Conservation (phyloP, 108 stramenopile genomes). For the Pseudonitzschia multiseries region DNA sequence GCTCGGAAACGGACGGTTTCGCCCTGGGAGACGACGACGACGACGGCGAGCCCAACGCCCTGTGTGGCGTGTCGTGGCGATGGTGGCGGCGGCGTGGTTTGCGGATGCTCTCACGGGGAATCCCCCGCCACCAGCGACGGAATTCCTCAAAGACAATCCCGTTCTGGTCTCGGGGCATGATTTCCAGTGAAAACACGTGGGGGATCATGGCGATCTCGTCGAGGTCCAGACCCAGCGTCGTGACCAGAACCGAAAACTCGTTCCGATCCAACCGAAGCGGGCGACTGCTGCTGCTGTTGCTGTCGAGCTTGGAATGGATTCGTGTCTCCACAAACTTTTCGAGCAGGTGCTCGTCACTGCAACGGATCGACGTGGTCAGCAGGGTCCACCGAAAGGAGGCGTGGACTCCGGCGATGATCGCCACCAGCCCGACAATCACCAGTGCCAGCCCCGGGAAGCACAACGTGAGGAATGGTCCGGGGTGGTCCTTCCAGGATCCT, state of each 20-base stretch:
- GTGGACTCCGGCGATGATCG: slow-evolving; percentile 35
- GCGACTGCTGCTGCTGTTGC: slow-evolving; percentile 8
- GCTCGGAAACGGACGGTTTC: no score
- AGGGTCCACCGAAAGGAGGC: slow-evolving; percentile 30
- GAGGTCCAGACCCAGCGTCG: slow-evolving; percentile 48
- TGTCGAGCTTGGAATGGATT: background rate
- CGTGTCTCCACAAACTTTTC: slow-evolving; percentile 22
- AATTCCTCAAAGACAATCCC: background rate
- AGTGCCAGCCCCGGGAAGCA: slow-evolving; percentile 26
- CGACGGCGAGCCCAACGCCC: no score
- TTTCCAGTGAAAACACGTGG: background rate
- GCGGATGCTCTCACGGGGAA: background rate
- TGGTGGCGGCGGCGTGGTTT: background rate
- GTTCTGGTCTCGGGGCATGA: background rate
- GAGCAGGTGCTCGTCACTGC: slow-evolving; percentile 42
- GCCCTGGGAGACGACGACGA: no score
- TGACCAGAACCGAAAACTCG: slow-evolving; percentile 47
- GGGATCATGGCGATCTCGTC: slow-evolving; percentile 29
- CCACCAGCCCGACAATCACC: slow-evolving; percentile 35
- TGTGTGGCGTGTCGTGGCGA: no score
- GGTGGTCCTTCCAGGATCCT: slow-evolving; percentile 2
- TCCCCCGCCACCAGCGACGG: slow-evolving; percentile 1
- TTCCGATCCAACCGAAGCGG: background rate
- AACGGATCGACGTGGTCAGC: slow-evolving; percentile 31
- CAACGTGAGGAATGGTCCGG: background rate